phyloP scores from a whole-genome alignment of 192 early-diverging fungal species.

The Coemansia sp. region DNA sequence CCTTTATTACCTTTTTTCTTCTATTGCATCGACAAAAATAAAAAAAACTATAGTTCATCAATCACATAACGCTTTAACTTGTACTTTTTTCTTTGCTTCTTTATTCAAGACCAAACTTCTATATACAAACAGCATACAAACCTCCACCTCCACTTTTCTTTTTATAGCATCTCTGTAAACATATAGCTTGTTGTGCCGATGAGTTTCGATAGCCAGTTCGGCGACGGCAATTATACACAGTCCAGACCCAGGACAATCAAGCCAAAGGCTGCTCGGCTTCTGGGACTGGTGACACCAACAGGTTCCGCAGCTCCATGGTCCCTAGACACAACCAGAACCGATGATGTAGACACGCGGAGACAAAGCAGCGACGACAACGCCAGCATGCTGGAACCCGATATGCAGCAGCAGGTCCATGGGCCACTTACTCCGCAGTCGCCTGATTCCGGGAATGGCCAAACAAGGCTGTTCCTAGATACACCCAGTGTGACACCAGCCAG shows the following conservation, averaged over 20 bases:
- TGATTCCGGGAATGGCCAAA: neutral
- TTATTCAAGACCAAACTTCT: neutral
- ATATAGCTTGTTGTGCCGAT: no score
- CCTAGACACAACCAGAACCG: neutral
- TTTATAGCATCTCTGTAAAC: neutral
- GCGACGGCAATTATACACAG: neutral
- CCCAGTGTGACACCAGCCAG: neutral
- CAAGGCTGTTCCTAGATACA: neutral
- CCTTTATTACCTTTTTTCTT: neutral
- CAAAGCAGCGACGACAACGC: neutral
- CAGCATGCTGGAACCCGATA: neutral
- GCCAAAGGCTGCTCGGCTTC: constrained; percentile 48
- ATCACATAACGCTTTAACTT: no score
- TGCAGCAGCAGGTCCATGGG: neutral
- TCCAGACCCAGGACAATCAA: neutral
- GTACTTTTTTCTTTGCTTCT: neutral
- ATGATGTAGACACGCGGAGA: neutral
- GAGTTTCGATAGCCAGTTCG: no score
- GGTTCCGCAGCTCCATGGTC: neutral
- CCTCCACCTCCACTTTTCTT: neutral
- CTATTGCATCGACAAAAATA: neutral
- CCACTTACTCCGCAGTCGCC: constrained; percentile 6
- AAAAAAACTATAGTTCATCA: no score
- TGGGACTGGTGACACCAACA: constrained; percentile 23
- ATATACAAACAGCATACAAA: no score